Base-by-base conservation (phyloP, 495 filamentous ascomycete species). In the Hypomontagnella submonticulosa region DNA sequence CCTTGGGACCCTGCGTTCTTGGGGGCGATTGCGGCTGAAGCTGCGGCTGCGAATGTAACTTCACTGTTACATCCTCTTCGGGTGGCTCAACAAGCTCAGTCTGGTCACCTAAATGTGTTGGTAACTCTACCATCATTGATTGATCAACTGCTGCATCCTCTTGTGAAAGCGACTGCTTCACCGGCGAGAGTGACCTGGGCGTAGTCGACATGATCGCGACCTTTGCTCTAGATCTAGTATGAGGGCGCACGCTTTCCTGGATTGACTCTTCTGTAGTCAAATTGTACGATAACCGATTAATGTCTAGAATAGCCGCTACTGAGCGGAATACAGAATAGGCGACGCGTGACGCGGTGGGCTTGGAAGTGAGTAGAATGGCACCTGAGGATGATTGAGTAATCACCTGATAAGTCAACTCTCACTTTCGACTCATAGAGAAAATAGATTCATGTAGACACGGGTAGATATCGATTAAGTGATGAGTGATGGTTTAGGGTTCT, bases 121-220 rank as follows among this genome's bases (percentile, higher is more conserved):
- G 71, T 36, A 66, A 44, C 38, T 74, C 71, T 30, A 74, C 71
- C 71, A 74, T 68, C 71, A 74, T 72, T 11, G 71, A 74, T 36
- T 74, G 71, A 56, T 72, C 63, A 38, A 49, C 47, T 18, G 47
- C 32, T 6, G 53, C 6, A n/a, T 61, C 66, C 33, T 74, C 54
- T 16, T 68, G 63, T 1, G 65, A 57, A 38, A 48, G 44, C 12
- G 68, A 58, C 15, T n/a, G 20, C 34, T 71, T 61, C 43, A 43
- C 38, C 8, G 71, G 71, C 1, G 71, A 72, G 12, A 36, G 20
- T 20, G 69, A 67, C 33, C 63, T 65, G 20, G 71, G 71, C 40
- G 71, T 74, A 11, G 69, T 69, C 23, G 71, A 74, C 71, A 74
- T 74, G 49, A 18, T 50, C 23, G n/a, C 32, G 27, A 13, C 30